Base-by-base conservation (phyloP, 495 filamentous ascomycete genomes). In the Rhypophila decipiens region DNA sequence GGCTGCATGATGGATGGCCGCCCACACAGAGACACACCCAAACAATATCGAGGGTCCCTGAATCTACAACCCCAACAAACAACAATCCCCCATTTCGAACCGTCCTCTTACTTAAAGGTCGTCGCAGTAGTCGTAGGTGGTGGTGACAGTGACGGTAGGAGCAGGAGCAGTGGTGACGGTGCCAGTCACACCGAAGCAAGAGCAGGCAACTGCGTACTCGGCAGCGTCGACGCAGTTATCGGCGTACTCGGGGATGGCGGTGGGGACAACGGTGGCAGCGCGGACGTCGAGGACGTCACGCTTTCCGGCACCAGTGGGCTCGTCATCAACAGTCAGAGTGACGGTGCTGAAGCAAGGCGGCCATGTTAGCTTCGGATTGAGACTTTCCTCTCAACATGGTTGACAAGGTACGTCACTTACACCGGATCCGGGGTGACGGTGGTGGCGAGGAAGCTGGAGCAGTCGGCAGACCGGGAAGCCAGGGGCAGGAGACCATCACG, bases 121-220 rank as follows among this genome's bases (percentile, higher is more conserved):
- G 18, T 56, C 56, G 43, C 60, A 63, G 46, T 45, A 58, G 33
- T 63, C 57, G 31, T 57, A 27, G 12, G 61, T 63, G n/a, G 44
- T 48, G 38, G 63, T 62, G 18, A 62, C 55, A 10, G 61, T 63
- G 20, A 62, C 61, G 11, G 61, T 67, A 9, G 61, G 52, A 20
- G 47, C 42, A 1, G 56, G 44, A 8, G 52, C 59, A 3, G 64
- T 67, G 45, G 53, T 53, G 8, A 58, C 55, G n/a, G 55, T 23
- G 23, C 48, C 61, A 20, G 61, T 63, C 23, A 64, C 36, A 21
- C 61, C 64, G 40, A 55, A 64, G 61, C 64, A 67, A n/a, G 47
- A 46, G 59, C 64, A 67, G 27, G 55, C 64, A 19, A 57, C 53
- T 31, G 53, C 34, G 53, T 59, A 64, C 33, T 51, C 55, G 22